A percentile compares a stretch with the other conserved stretches of the same genome.
phyloP scores from a whole-genome alignment of 768 basidiomycete genomes.

The Pseudohyphozyma bogoriensis region DNA sequence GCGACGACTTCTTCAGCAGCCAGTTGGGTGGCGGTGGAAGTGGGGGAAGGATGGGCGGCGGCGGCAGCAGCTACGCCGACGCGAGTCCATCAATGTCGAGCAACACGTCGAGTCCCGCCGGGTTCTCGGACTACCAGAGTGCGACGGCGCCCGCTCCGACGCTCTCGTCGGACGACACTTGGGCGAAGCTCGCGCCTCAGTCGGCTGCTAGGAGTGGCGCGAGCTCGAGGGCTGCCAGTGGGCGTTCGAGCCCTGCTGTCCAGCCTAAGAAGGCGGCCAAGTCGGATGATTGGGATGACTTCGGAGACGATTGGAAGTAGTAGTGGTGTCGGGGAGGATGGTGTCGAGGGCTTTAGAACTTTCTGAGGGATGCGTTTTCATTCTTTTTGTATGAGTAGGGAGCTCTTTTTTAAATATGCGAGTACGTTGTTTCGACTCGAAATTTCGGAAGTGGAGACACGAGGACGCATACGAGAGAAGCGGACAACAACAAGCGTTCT shows the following conservation, averaged over 20 bases:
- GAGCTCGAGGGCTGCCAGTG: neutral
- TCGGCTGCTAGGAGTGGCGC: constrained; percentile 8
- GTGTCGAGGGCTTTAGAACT: neutral
- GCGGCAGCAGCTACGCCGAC: neutral
- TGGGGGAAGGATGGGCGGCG: neutral
- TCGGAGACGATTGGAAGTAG: constrained; percentile 3
- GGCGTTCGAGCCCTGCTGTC: neutral
- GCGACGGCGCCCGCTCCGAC: neutral
- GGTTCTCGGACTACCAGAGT: neutral
- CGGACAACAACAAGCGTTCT: no score
- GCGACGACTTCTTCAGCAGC: constrained; percentile 20
- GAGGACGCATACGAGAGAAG: no score
- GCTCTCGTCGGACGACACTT: constrained; percentile 2
- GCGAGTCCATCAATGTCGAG: neutral
- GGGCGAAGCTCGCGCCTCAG: constrained; percentile 23
- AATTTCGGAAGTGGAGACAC: no score
- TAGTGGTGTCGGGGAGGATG: neutral
- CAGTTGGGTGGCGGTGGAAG: neutral
- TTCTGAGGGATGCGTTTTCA: neutral
- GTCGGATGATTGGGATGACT: constrained; percentile 23
- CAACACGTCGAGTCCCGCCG: neutral
- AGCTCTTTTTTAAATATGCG: no score
- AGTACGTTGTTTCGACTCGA: no score
- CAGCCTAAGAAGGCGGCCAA: neutral
- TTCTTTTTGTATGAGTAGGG: no score